A percentile compares a stretch with the other conserved stretches of the same genome.
phyloP scores from a whole-genome alignment of 441 rosid genomes.

The Flueggea neowawraea region DNA sequence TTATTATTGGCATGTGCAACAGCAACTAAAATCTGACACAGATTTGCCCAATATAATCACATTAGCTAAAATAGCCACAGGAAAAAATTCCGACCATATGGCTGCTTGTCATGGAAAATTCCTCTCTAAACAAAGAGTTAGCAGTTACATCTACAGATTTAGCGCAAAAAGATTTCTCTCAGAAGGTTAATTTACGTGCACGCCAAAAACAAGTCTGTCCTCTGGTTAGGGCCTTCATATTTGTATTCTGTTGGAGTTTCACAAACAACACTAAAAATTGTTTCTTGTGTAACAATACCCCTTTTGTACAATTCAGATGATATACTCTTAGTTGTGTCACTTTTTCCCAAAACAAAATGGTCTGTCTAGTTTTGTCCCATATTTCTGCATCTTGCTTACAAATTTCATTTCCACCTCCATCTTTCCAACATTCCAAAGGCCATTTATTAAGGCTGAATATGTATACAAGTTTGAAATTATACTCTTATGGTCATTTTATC shows the following conservation, averaged over 20 bases:
- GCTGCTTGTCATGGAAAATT: neutral
- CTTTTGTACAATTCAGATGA: slow-evolving; percentile 89
- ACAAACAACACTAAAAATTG: slow-evolving; percentile 78
- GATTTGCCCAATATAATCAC: too few relatives aligned
- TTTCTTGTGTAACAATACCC: slow-evolving; percentile 68
- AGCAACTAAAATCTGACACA: too few relatives aligned
- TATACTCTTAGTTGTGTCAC: slow-evolving; percentile 38
- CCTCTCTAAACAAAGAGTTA: neutral
- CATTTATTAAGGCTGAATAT: slow-evolving; percentile 60
- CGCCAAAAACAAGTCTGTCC: slow-evolving; percentile 91
- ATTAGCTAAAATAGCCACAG: too few relatives aligned
- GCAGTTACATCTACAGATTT: neutral
- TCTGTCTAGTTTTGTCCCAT: slow-evolving; percentile 39
- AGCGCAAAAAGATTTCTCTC: neutral
- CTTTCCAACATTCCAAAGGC: slow-evolving; percentile 65
- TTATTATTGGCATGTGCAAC: too few relatives aligned
- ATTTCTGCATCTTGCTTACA: slow-evolving; percentile 63
- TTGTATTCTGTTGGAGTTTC: slow-evolving; percentile 79
- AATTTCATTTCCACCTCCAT: slow-evolving; percentile 65
- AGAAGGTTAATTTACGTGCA: slow-evolving; percentile 61
- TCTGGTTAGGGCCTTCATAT: slow-evolving; percentile 90
- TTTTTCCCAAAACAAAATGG: slow-evolving; percentile 28
- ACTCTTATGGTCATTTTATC: slow-evolving; percentile 63
- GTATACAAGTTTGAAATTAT: slow-evolving; percentile 49
- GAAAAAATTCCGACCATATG: neutral